Conservation (phyloP, 768 basidiomycete species). For the Agrocybe praecox region DNA sequence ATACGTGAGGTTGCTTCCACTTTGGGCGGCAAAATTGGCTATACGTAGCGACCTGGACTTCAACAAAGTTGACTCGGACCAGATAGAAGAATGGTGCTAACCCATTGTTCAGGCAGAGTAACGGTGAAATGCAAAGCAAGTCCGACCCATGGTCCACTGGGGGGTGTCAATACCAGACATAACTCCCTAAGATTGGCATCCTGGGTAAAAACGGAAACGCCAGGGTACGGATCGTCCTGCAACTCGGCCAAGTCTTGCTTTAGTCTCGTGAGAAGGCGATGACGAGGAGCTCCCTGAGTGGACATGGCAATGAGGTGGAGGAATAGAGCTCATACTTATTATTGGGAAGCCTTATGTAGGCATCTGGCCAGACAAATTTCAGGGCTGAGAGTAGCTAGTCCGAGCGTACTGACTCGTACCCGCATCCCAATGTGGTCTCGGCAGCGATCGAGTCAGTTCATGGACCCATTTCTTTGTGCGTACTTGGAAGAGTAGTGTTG, state of each 20-base stretch:
- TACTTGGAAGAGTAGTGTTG: no score
- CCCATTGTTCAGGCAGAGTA: constrained; percentile 40
- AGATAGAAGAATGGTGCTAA: constrained; percentile 15
- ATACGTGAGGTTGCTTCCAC: constrained; percentile 38
- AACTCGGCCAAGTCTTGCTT: constrained; percentile 44
- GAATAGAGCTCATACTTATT: neutral
- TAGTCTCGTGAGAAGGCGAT: constrained; percentile 35
- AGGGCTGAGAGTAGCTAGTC: no score
- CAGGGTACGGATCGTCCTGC: constrained; percentile 42
- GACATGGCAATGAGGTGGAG: constrained; percentile 1
- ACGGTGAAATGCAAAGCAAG: constrained; percentile 44
- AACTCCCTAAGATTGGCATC: constrained; percentile 43
- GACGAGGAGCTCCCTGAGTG: neutral
- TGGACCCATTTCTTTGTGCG: no score
- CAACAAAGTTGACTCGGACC: neutral
- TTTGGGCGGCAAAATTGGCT: constrained; percentile 40
- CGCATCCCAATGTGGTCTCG: no score
- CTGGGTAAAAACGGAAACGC: constrained; percentile 41
- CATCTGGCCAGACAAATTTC: no score
- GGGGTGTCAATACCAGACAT: constrained; percentile 46
- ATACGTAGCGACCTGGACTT: neutral
- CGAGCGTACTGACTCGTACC: no score
- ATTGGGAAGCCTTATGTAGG: no score
- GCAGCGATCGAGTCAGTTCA: no score
- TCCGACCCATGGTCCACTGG: constrained; percentile 46